Percentiles rank a stretch among this genome's conserved stretches.
Conservation (phyloP, 768 basidiomycete genomes). For the Goffeauzyma gilvescens region DNA sequence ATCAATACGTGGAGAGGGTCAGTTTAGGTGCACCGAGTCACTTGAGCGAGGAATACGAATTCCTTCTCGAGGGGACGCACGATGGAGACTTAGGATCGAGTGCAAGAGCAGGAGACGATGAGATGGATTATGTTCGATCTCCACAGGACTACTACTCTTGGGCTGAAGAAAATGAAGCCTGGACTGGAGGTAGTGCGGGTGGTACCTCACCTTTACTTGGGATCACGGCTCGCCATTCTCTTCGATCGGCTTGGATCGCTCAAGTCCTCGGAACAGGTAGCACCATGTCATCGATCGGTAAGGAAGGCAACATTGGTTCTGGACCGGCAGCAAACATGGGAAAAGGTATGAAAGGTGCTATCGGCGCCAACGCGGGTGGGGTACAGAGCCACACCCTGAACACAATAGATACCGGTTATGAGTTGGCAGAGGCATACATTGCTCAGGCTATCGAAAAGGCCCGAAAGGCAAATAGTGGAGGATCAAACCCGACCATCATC, state of each 20-base stretch:
- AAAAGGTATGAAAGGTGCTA: constrained; percentile 17
- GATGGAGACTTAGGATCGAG: not conserved
- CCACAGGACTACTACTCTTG: constrained; percentile 14
- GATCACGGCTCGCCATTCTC: constrained; percentile 22
- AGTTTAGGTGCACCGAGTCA: constrained; percentile 14
- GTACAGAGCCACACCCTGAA: no score
- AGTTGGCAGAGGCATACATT: constrained; percentile 25
- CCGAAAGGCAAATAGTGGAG: constrained; percentile 9
- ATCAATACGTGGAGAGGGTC: constrained; percentile 11
- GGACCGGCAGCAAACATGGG: no score
- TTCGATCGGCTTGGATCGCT: constrained; percentile 27
- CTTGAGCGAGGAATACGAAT: constrained; percentile 11
- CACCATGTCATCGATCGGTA: constrained; percentile 11
- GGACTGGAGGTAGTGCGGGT: constrained; percentile 23
- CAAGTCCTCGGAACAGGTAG: constrained; percentile 23
- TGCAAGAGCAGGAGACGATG: not conserved
- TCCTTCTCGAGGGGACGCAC: no score
- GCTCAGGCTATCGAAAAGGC: constrained; percentile 23
- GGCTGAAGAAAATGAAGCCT: constrained; percentile 20
- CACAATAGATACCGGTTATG: constrained; percentile 21
- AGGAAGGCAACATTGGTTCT: constrained; percentile 9
- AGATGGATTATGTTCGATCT: no score
- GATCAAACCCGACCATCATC: constrained; percentile 14
- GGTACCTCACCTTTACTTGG: constrained; percentile 24
- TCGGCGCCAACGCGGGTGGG: constrained; percentile 9